Percentiles rank a stretch among this genome's conserved stretches.
Evolutionary conservation across 805 yeast genomes (phyloP).

Genomic region (Metschnikowia santaceciliae): DNA sequence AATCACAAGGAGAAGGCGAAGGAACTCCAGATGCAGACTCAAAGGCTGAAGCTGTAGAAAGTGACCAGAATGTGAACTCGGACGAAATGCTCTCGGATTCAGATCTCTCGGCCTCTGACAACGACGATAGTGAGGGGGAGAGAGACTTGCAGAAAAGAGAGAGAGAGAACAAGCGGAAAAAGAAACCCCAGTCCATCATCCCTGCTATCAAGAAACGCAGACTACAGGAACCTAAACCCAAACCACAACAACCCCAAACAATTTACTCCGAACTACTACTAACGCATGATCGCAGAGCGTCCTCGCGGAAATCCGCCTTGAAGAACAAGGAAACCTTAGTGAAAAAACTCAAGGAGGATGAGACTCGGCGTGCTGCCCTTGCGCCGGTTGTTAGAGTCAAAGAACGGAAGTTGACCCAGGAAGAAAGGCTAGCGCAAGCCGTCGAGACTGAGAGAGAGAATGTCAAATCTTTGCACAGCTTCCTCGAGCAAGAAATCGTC

Average conservation of each 20-base stretch:
- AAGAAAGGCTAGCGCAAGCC: conserved; percentile 76
- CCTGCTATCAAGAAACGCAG: conserved; percentile 34
- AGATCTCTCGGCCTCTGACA: conserved; percentile 45
- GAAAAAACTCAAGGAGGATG: conserved; percentile 65
- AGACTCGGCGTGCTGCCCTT: conserved; percentile 50
- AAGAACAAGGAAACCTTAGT: conserved; percentile 74
- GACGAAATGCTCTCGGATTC: conserved; percentile 58
- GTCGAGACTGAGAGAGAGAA: conserved; percentile 79
- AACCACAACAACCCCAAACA: conserved; percentile 22
- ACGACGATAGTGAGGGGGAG: conserved; percentile 70
- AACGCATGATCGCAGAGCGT: conserved; percentile 56
- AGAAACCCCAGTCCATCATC: conserved; percentile 19
- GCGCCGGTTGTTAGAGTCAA: conserved; percentile 40
- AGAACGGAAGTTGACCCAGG: conserved; percentile 59
- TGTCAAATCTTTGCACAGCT: conserved; percentile 65
- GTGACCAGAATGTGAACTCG: conserved; percentile 23
- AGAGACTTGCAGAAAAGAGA: conserved; percentile 51
- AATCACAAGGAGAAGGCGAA: conserved; percentile 20
- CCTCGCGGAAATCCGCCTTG: conserved; percentile 74
- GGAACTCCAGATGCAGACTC: conserved; percentile 11
- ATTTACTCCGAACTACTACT: conserved; percentile 49
- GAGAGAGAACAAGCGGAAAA: conserved; percentile 30
- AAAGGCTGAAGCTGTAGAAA: conserved; percentile 11
- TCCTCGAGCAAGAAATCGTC: conserved; percentile 78
- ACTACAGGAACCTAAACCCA: conserved; percentile 21